Conservation (phyloP, 805 yeast species). For the Tetrapisispora namnaoensis region DNA sequence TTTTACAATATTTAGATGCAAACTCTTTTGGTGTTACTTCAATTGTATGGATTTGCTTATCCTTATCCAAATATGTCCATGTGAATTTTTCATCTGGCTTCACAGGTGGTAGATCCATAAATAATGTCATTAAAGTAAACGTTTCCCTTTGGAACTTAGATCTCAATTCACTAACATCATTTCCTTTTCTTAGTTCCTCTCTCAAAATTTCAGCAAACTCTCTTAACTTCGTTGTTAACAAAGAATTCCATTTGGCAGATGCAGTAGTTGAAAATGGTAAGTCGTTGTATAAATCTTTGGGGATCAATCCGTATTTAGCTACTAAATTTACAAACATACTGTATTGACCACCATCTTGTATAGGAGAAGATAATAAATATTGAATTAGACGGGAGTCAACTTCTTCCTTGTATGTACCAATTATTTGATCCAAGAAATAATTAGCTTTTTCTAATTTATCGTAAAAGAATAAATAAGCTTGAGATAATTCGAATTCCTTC, state of each 20-base stretch:
- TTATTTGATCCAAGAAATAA: conserved; percentile 65
- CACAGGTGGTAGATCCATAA: conserved; percentile 71
- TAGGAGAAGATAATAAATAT: conserved; percentile 54
- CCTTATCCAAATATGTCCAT: conserved; percentile 73
- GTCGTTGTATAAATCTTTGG: conserved; percentile 66
- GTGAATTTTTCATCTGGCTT: conserved; percentile 53
- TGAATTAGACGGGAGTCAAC: conserved; percentile 65
- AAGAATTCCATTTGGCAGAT: conserved; percentile 43
- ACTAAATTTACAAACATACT: conserved; percentile 71
- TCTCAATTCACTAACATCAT: conserved; percentile 35
- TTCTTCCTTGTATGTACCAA: conserved; percentile 56
- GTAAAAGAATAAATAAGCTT: conserved; percentile 69
- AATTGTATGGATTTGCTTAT: conserved; percentile 40
- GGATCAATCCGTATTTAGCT: conserved; percentile 74
- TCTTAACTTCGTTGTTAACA: conserved; percentile 60
- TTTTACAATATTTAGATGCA: conserved; percentile 43
- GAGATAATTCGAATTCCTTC: conserved; percentile 65
- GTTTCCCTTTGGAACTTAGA: conserved; percentile 47
- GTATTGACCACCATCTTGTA: conserved; percentile 82
- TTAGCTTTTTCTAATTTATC: conserved; percentile 83
- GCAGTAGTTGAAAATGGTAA: conserved; percentile 45
- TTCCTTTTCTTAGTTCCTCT: conserved; percentile 27
- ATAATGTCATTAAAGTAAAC: conserved; percentile 54
- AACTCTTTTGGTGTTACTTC: conserved; percentile 58
- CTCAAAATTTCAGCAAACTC: conserved; percentile 70